Percentiles rank a stretch among this genome's conserved stretches.
These are phyloP conservation scores for Arachis hypogaea DNA, from an alignment of 306 rosid species.

Conservation along the genomic window DNA sequence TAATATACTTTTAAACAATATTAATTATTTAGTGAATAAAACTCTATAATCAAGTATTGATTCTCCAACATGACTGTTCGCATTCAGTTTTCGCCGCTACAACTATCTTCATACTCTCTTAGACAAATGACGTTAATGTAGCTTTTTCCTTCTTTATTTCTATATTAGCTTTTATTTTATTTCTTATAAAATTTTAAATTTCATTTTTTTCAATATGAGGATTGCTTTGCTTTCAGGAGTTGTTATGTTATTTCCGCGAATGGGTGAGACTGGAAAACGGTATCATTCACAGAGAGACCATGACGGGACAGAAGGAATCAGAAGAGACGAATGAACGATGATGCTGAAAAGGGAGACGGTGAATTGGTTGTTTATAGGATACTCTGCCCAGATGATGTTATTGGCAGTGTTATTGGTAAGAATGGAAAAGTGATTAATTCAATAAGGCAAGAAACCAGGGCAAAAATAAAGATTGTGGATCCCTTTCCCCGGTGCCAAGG, in stretches of 20 bases:
- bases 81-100: no score
- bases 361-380: constrained; percentile 85
- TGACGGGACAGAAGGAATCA: constrained; percentile 62
- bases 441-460: constrained; percentile 87
- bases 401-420: constrained; percentile 98
- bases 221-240: constrained; percentile 47
- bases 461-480: constrained; percentile 92
- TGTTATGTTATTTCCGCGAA: constrained; percentile 26
- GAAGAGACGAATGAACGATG: constrained; percentile 60
- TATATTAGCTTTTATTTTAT: neutral
- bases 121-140: no score
- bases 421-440: constrained; percentile 89
- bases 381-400: constrained; percentile 83
- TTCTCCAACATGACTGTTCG: no score
- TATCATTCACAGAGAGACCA: constrained; percentile 58
- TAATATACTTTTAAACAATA: no score
- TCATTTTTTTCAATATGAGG: no score
- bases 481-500: constrained; percentile 90
- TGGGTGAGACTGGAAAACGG: constrained; percentile 91
- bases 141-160: no score
- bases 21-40: no score
- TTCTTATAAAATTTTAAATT: no score
- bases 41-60: no score
- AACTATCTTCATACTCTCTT: no score
- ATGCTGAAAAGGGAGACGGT: constrained; percentile 58